Conservation (phyloP, 805 yeast species). For the Zygosaccharomyces lentus region DNA sequence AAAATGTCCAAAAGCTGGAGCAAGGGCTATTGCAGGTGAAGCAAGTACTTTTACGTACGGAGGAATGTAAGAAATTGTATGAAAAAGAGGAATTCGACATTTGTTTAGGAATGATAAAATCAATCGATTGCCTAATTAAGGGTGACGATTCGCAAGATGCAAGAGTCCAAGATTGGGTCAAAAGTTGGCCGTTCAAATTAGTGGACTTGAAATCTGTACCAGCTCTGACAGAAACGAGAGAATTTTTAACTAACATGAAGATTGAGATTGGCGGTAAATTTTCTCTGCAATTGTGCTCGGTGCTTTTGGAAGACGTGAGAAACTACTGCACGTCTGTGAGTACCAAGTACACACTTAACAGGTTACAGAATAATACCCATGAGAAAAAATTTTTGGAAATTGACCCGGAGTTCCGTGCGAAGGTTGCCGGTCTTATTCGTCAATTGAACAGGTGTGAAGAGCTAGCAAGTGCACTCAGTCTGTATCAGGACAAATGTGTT, state of each 20-base stretch:
- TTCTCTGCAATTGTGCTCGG: slow-evolving; percentile 50
- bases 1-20: slow-evolving; percentile 60
- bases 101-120: slow-evolving; percentile 55
- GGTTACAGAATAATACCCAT: slow-evolving; percentile 35
- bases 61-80: slow-evolving; percentile 32
- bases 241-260: slow-evolving; percentile 51
- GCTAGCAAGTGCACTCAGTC: slow-evolving; percentile 54
- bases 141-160: slow-evolving; percentile 42
- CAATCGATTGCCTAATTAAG: slow-evolving; percentile 52
- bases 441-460: slow-evolving; percentile 62
- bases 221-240: slow-evolving; percentile 40
- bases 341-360: slow-evolving; percentile 44
- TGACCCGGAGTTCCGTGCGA: slow-evolving; percentile 38
- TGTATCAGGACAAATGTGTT: slow-evolving; percentile 64
- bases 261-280: slow-evolving; percentile 68
- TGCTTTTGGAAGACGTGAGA: slow-evolving; percentile 59
- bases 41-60: slow-evolving; percentile 43
- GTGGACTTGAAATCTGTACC: slow-evolving; percentile 33
- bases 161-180: slow-evolving; percentile 30
- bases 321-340: slow-evolving; percentile 50
- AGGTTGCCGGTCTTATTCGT: slow-evolving; percentile 45
- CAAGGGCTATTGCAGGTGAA: slow-evolving; percentile 51
- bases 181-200: slow-evolving; percentile 41
- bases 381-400: slow-evolving; percentile 40
- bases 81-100: slow-evolving; percentile 43